phyloP scores from a whole-genome alignment of 768 basidiomycete species.

The Auricularia cornea region DNA sequence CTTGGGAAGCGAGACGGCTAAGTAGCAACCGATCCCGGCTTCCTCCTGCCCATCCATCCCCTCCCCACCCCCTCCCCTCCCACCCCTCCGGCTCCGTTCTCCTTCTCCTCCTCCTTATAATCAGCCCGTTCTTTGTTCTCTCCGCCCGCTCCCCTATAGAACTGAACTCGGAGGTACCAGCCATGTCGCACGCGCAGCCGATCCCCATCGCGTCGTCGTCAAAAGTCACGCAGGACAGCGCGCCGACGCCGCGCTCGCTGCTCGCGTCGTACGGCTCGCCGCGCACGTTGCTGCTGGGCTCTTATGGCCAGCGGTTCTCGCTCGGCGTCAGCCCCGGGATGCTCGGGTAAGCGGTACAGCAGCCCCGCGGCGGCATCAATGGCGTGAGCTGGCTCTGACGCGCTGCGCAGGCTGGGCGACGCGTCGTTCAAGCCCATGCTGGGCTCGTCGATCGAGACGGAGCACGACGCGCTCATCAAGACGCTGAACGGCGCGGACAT shows the following conservation, averaged over 20 bases:
- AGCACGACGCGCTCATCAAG: slow-evolving; percentile 51
- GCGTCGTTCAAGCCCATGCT: not conserved
- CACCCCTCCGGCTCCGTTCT: too few species aligned
- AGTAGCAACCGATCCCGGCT: not conserved
- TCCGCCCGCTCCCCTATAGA: not conserved
- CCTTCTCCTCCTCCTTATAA: not conserved
- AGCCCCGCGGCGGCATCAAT: not conserved
- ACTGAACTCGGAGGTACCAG: not conserved
- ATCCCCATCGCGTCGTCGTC: not conserved
- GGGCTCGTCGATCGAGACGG: slow-evolving; percentile 48
- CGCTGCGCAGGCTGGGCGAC: not conserved
- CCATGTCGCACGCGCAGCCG: not conserved
- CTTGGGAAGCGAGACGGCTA: not conserved
- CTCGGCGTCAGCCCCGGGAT: not conserved
- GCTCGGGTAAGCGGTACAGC: not conserved
- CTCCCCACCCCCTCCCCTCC: not conserved
- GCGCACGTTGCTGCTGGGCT: not conserved
- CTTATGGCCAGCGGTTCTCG: not conserved
- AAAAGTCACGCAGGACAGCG: not conserved
- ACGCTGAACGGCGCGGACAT: slow-evolving; percentile 46
- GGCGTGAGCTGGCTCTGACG: not conserved
- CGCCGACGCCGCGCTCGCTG: not conserved
- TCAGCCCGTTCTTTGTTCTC: not conserved
- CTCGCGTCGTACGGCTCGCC: not conserved
- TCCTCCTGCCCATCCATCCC: not conserved